These are phyloP conservation scores for Gynandropsis gynandra DNA, from an alignment of 345 rosid species.

Conservation along the genomic window DNA sequence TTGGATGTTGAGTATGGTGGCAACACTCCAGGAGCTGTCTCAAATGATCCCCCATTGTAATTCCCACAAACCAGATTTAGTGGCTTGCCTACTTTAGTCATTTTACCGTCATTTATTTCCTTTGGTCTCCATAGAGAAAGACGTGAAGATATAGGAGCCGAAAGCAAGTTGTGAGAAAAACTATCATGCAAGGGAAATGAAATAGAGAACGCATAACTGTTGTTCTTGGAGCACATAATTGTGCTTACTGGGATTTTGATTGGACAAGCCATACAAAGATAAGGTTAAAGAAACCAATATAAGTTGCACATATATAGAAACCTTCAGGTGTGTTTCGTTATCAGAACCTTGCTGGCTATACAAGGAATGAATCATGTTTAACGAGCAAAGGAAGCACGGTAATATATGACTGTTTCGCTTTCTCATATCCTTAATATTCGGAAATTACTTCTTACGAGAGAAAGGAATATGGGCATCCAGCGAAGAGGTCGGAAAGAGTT, in stretches of 20 bases:
- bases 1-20: not conserved
- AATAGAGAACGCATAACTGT: not conserved
- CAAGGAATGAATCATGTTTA: no score
- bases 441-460: no score
- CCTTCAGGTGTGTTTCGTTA: no score
- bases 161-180: not conserved
- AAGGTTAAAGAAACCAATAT: no score
- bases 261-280: no score
- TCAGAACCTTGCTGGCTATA: no score
- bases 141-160: not conserved
- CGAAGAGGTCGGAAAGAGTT: no score
- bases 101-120: not conserved
- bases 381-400: no score
- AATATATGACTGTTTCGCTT: no score
- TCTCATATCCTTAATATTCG: no score
- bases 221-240: not conserved
- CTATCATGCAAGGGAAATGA: not conserved
- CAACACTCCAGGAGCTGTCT: not conserved
- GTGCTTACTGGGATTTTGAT: not conserved
- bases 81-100: not conserved
- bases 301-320: no score
- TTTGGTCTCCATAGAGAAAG: not conserved
- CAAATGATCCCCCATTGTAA: not conserved
- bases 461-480: no score
- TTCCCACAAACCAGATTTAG: not conserved